Conservation (phyloP, 768 basidiomycete species). For the Lentinula sp. region DNA sequence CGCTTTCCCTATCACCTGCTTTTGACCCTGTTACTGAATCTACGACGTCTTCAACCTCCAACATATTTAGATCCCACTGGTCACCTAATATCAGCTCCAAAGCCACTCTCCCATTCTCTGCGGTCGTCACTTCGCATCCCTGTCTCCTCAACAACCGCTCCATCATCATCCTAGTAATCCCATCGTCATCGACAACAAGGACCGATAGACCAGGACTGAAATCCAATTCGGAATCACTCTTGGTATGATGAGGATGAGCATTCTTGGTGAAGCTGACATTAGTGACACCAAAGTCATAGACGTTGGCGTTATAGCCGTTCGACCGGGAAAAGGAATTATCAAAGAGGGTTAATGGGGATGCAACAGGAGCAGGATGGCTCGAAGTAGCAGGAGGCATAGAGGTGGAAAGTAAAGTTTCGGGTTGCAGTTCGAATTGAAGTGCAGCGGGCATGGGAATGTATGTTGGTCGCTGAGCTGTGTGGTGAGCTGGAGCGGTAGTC, state of each 20-base stretch:
- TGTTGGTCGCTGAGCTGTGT: not conserved
- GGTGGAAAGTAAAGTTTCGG: not conserved
- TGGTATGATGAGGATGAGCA: not conserved
- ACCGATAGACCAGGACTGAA: slow-evolving; percentile 19
- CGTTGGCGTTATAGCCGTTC: not conserved
- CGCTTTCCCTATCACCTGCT: not conserved
- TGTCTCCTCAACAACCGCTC: slow-evolving; percentile 54
- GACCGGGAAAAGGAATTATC: slow-evolving; percentile 2
- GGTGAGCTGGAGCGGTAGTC: not conserved
- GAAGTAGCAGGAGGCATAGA: not conserved
- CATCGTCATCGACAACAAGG: slow-evolving; percentile 64
- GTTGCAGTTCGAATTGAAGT: not conserved
- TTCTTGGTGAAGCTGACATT: not conserved
- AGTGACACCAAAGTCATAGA: not conserved
- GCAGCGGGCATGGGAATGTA: not conserved
- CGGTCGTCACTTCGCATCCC: slow-evolving; percentile 53
- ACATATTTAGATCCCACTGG: slow-evolving; percentile 6
- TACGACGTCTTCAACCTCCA: not conserved
- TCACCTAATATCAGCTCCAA: slow-evolving; percentile 46
- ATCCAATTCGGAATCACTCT: not conserved
- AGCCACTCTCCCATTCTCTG: slow-evolving; percentile 63
- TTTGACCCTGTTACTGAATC: not conserved
- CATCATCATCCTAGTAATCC: slow-evolving; percentile 61
- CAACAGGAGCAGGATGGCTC: not conserved
- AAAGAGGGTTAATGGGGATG: not conserved